Percentiles rank a stretch among this genome's conserved stretches.
phyloP scores from a whole-genome alignment of 345 rosid species.

The Linum usitatissimum region DNA sequence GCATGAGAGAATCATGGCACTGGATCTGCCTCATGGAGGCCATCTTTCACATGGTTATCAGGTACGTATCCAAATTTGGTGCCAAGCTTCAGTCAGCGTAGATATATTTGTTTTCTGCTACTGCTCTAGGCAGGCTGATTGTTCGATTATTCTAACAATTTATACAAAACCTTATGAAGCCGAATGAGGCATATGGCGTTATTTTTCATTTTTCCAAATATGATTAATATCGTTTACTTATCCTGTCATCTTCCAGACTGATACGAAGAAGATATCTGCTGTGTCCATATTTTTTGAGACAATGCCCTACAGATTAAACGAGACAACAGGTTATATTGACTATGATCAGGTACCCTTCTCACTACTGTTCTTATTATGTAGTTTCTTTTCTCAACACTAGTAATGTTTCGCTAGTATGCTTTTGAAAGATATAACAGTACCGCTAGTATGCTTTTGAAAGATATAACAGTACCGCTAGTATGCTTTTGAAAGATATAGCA shows the following conservation, averaged over 20 bases:
- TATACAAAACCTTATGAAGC: too few relatives aligned
- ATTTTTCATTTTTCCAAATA: too few relatives aligned
- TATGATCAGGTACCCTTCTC: slow-evolving; percentile 64
- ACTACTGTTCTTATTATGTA: neutral
- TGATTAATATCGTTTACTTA: slow-evolving; percentile 3
- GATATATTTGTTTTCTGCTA: neutral
- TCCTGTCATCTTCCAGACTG: slow-evolving; percentile 48
- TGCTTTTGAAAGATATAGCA: neutral
- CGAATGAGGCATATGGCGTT: too few relatives aligned
- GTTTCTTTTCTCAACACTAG: neutral
- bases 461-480: neutral
- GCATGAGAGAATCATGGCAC: slow-evolving; percentile 96
- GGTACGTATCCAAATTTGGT: slow-evolving; percentile 28
- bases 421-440: neutral
- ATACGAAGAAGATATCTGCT: slow-evolving; percentile 90
- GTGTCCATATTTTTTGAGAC: slow-evolving; percentile 93
- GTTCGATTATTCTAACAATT: too few relatives aligned
- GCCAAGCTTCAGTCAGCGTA: neutral
- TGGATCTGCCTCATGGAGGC: slow-evolving; percentile 97
- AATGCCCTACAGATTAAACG: slow-evolving; percentile 91
- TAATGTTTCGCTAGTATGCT: neutral
- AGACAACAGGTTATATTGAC: slow-evolving; percentile 83
- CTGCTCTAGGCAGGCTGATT: neutral
- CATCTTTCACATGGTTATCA: slow-evolving; percentile 99
- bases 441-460: neutral